Evolutionary conservation across 495 filamentous ascomycete genomes (phyloP), one percentile per base, ranked within the genome.

Genomic region (Tuber borchii): DNA sequence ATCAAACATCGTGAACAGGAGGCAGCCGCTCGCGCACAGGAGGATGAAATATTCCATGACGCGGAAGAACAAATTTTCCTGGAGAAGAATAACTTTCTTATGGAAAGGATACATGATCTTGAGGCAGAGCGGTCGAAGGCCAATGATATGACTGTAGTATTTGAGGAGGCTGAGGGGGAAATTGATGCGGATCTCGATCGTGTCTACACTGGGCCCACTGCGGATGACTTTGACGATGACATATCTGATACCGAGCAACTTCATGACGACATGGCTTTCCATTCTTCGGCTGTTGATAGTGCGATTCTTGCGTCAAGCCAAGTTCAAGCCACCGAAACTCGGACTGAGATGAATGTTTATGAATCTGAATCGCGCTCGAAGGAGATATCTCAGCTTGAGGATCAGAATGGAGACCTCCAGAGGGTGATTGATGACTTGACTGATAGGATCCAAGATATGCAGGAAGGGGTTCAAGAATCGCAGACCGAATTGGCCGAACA

Each of bases 11-110:
- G 81, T 40, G 81, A 72, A 14, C 78, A 81, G 68, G 81, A 83
- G 48, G 81, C 80, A 39, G 44, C 70, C 31, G 71, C 75, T 65
- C 77, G 81, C 37, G 77, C 78, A n/a, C 78, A 82, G 69, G 81
- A 82, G 31, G 81, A 82, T n/a, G 81, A 83, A 39, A 70, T 83
- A 44, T 83, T 79, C n/a, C 81, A 83, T 68, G 81, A 83, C 46
- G 81, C 81, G 8, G 81, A 83, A 51, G 81, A 83, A 46, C 81
- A 83, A 46, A 83, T 83, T 45, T 70, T 83, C 71, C 69, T 79
- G 37, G 81, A 83, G 51, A 81, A 82, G 69, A 82, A 82, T 51
- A 37, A 61, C 56, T 70, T 73, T 61, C 75, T 82, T 6, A 61
- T 44, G n/a, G 68, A 71, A 37, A 74, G 70, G 31, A 73, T 82